Conservation (phyloP, 78 protist species). For the Mastigamoeba balamuthi region DNA sequence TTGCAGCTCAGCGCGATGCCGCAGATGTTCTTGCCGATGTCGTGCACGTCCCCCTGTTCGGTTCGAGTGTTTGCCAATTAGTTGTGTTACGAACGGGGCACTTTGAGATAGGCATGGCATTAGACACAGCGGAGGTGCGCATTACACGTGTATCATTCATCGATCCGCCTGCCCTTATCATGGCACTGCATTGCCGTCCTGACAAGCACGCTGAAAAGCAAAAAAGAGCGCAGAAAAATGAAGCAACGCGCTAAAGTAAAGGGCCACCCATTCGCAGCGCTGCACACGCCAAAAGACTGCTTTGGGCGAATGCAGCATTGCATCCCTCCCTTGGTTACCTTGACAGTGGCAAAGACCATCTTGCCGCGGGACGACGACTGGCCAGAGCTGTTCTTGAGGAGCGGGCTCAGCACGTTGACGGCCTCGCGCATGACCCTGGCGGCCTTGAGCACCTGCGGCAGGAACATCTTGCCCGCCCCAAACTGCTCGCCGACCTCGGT, state of each 20-base stretch:
- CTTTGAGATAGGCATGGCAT: no score
- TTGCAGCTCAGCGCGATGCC: constrained; percentile 97
- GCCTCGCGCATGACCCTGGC: constrained; percentile 42
- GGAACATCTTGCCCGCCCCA: constrained; percentile 98
- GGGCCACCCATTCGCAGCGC: no score
- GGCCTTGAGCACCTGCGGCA: constrained; percentile 95
- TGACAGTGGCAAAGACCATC: not conserved
- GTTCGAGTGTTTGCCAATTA: no score
- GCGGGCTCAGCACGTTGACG: not conserved
- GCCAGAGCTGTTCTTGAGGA: not conserved
- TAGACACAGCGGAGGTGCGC: no score
- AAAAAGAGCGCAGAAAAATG: not conserved
- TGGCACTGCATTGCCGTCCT: no score
- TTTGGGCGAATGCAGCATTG: no score
- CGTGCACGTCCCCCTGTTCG: constrained; percentile 99
- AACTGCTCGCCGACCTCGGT: constrained; percentile 92
- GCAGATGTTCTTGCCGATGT: constrained; percentile 98
- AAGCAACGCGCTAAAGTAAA: no score
- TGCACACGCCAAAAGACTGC: no score
- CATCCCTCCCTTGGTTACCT: no score
- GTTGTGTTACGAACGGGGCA: no score
- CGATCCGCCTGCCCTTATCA: constrained; percentile 97
- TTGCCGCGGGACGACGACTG: not conserved
- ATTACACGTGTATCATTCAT: no score
- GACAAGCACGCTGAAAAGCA: no score